A percentile compares a stretch with the other conserved stretches of the same genome.
These are phyloP conservation scores for Annona cherimola DNA, from an alignment of 164 flowering plant species.

Conservation along the genomic window DNA sequence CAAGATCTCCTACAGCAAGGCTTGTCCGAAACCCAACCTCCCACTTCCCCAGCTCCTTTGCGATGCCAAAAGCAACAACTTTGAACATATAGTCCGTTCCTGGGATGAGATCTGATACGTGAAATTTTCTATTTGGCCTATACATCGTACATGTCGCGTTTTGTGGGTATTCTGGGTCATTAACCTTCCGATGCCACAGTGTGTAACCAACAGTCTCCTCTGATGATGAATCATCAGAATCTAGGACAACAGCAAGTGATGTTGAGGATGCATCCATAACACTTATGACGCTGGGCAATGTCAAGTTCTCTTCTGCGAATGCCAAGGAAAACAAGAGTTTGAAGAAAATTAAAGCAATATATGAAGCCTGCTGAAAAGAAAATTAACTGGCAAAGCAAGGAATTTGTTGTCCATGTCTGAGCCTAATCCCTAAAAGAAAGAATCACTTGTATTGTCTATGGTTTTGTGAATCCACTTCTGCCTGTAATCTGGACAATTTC, in stretches of 20 bases:
- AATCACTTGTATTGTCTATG: too few species aligned
- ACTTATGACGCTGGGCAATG: constrained; percentile 33
- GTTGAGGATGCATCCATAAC: constrained; percentile 54
- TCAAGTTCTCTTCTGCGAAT: constrained; percentile 32
- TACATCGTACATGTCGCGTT: constrained; percentile 57
- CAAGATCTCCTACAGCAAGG: constrained; percentile 13
- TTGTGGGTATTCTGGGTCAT: constrained; percentile 38
- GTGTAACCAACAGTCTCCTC: constrained; percentile 33
- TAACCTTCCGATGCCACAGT: constrained; percentile 71
- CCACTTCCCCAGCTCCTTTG: constrained; percentile 37
- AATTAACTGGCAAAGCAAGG: too few species aligned
- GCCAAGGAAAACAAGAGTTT: background rate
- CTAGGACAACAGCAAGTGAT: constrained; percentile 51
- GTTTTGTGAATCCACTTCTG: too few species aligned
- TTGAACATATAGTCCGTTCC: constrained; percentile 63
- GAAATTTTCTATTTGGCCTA: constrained; percentile 42
- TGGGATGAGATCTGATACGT: constrained; percentile 50
- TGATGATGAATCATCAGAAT: constrained; percentile 22
- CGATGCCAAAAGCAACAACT: constrained; percentile 35
- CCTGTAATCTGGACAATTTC: too few species aligned
- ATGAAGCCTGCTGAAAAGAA: background rate
- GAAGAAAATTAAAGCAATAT: background rate
- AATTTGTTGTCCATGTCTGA: too few species aligned
- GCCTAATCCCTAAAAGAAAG: too few species aligned
- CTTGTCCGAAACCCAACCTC: constrained; percentile 45